These are phyloP conservation scores for Bacidia gigantensis DNA, from an alignment of 495 filamentous ascomycete genomes.

Conservation along the genomic window DNA sequence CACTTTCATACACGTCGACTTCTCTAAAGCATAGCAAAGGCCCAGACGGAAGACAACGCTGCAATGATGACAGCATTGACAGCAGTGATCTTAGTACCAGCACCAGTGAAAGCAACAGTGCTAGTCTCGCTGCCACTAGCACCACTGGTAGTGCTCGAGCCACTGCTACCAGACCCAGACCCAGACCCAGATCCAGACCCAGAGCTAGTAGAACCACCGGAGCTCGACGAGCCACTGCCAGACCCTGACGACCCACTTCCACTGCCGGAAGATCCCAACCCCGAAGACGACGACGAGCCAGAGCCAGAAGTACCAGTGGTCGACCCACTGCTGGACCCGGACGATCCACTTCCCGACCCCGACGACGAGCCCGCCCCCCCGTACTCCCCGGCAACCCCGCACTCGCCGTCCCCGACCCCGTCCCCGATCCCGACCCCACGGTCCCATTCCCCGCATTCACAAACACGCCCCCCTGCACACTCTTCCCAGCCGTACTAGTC, in stretches of 20 bases:
- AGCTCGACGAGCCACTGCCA: too few relatives aligned
- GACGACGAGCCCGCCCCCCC: background rate
- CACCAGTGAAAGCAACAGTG: background rate
- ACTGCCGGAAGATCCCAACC: too few relatives aligned
- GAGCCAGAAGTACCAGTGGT: slow-evolving; percentile 15
- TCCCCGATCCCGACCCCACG: too few relatives aligned
- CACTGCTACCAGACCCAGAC: background rate
- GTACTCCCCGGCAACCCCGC: background rate
- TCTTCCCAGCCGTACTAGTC: background rate
- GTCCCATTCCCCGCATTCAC: too few relatives aligned
- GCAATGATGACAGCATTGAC: background rate
- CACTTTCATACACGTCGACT: too few relatives aligned
- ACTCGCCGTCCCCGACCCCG: background rate
- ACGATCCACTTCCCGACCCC: background rate
- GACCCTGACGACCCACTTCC: too few relatives aligned
- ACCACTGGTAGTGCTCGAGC: slow-evolving; percentile 11
- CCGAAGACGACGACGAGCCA: too few relatives aligned
- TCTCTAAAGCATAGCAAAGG: background rate
- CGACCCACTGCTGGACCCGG: background rate
- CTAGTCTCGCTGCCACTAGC: slow-evolving; percentile 12
- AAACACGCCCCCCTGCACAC: too few relatives aligned
- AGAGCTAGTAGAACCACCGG: background rate
- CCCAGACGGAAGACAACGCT: background rate
- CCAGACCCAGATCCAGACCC: background rate
- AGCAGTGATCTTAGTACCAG: background rate